Conservation (phyloP, 106 monocot genomes). For the Allium cepa region DNA sequence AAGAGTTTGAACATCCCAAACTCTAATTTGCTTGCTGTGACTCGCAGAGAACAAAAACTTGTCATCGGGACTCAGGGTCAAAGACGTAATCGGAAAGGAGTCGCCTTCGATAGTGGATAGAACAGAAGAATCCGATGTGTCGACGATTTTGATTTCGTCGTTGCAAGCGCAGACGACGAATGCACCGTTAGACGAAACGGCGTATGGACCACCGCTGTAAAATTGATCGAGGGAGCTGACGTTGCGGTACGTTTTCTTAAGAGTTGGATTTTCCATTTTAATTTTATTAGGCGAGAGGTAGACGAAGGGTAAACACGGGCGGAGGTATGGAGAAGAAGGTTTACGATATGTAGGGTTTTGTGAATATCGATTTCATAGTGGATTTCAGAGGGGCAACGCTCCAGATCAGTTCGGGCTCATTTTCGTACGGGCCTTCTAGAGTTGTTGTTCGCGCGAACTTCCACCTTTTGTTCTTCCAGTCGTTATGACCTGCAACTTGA, state of each 20-base stretch:
- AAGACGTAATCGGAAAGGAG: conserved; percentile 56
- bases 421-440: too few relatives aligned
- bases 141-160: conserved; percentile 69
- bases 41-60: conserved; percentile 75
- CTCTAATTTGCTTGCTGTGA: conserved; percentile 78
- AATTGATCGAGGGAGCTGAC: conserved; percentile 69
- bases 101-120: conserved; percentile 48
- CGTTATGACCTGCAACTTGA: too few relatives aligned
- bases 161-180: conserved; percentile 83
- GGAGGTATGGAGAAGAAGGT: background rate
- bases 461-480: too few relatives aligned
- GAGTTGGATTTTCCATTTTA: background rate
- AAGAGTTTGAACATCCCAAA: conserved; percentile 71
- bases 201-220: conserved; percentile 71
- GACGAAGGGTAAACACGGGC: too few relatives aligned
- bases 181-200: conserved; percentile 54
- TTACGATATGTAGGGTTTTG: too few relatives aligned
- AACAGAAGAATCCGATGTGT: conserved; percentile 37
- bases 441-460: too few relatives aligned
- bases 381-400: too few relatives aligned
- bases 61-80: conserved; percentile 62
- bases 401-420: too few relatives aligned
- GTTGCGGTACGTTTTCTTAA: conserved; percentile 68
- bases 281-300: too few relatives aligned
- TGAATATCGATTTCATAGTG: too few relatives aligned